phyloP scores from a whole-genome alignment of 2,329 filamentous ascomycete genomes.

The Rutstroemia sp. region DNA sequence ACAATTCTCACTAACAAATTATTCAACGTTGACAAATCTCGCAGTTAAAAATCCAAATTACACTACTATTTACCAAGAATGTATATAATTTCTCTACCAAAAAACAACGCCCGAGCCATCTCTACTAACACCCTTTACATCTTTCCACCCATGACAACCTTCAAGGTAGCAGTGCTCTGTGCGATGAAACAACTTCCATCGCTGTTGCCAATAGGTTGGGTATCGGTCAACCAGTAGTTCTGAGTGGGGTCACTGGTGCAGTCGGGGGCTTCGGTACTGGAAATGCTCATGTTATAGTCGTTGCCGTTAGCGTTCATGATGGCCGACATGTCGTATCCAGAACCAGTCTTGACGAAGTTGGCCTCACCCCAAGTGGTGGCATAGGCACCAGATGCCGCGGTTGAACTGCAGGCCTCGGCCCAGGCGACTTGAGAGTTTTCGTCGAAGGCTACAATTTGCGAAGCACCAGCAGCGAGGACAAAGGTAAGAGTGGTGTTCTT shows the following conservation, averaged over 20 bases:
- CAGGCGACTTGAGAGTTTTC: constrained; percentile 24
- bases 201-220: constrained; percentile 21
- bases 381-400: constrained; percentile 18
- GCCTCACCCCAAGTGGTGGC: constrained; percentile 25
- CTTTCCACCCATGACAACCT: constrained; percentile 23
- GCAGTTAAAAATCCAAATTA: too few relatives aligned
- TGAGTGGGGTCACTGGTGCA: constrained; percentile 23
- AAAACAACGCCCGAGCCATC: neutral
- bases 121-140: constrained; percentile 1
- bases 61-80: constrained; percentile 21
- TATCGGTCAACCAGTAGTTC: constrained; percentile 26
- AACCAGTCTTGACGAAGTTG: constrained; percentile 21
- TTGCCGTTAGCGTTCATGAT: constrained; percentile 26
- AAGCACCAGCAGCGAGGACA: constrained; percentile 16
- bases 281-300: constrained; percentile 28
- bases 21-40: neutral
- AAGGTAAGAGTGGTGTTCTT: constrained; percentile 22
- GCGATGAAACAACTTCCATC: constrained; percentile 26
- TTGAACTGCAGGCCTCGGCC: constrained; percentile 13
- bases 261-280: constrained; percentile 15
- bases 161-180: constrained; percentile 18
- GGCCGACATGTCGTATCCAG: constrained; percentile 27
- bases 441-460: constrained; percentile 23
- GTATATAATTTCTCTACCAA: constrained; percentile 6
- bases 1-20: neutral